These are phyloP conservation scores for Cyberlindnera misumaiensis DNA, from an alignment of 805 yeast species.

Conservation along the genomic window DNA sequence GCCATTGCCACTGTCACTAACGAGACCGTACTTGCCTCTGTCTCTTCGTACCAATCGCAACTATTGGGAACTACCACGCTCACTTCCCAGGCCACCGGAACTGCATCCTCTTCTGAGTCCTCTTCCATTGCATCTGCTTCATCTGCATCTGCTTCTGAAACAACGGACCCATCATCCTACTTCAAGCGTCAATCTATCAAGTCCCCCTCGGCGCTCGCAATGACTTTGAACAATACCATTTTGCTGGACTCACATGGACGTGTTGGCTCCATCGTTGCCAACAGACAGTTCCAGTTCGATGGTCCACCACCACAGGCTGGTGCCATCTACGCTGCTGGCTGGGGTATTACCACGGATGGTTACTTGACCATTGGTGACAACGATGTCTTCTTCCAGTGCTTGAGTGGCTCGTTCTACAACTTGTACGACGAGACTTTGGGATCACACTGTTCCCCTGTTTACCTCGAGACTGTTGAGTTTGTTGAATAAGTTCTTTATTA, in stretches of 20 bases:
- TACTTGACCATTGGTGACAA: constrained; percentile 56
- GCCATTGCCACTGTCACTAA: constrained; percentile 34
- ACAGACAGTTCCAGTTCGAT: constrained; percentile 81
- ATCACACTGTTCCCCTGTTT: constrained; percentile 54
- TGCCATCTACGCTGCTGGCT: constrained; percentile 63
- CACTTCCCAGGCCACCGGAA: constrained; percentile 3
- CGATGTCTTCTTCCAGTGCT: constrained; percentile 64
- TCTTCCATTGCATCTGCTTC: constrained; percentile 2
- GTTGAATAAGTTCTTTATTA: too few relatives aligned
- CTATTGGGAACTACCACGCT: too few relatives aligned
- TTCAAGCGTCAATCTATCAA: constrained; percentile 2
- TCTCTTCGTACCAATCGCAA: constrained; percentile 12
- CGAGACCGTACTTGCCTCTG: constrained; percentile 19
- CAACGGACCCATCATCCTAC: constrained; percentile 1
- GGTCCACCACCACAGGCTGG: constrained; percentile 86
- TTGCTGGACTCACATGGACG: constrained; percentile 57
- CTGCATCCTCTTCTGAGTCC: constrained; percentile 1
- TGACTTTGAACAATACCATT: constrained; percentile 44
- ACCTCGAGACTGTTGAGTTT: constrained; percentile 51
- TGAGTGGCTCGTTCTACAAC: constrained; percentile 74
- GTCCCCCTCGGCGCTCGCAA: constrained; percentile 21
- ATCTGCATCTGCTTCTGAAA: constrained; percentile 2
- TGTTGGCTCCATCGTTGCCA: constrained; percentile 74
- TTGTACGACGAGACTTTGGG: constrained; percentile 61
- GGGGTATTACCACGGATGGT: constrained; percentile 50